phyloP scores from a whole-genome alignment of 2,329 filamentous ascomycete genomes.

The Pseudogymnoascus sp. region DNA sequence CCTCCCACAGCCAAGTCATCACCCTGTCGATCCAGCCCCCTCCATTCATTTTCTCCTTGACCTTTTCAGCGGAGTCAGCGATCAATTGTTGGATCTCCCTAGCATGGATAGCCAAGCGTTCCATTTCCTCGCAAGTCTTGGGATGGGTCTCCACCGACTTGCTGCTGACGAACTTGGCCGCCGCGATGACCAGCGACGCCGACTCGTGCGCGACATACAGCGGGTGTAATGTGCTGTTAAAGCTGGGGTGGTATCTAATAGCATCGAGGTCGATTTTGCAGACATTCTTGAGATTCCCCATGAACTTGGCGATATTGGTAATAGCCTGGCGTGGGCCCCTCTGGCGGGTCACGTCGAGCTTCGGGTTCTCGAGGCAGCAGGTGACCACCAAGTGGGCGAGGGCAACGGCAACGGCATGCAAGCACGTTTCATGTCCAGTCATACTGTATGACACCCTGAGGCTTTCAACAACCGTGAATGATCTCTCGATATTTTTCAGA shows the following conservation, averaged over 20 bases:
- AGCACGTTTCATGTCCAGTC: neutral
- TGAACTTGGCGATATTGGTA: neutral
- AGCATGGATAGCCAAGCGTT: conserved; percentile 7
- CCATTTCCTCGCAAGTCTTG: conserved; percentile 2
- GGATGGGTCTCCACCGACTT: conserved; percentile 7
- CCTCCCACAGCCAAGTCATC: conserved; percentile 3
- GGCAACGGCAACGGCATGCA: neutral
- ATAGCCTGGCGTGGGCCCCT: neutral
- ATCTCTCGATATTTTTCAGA: neutral
- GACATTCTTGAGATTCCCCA: neutral
- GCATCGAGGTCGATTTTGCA: neutral
- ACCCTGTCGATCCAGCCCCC: conserved; percentile 28
- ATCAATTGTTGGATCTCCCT: conserved; percentile 13
- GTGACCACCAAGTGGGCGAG: neutral
- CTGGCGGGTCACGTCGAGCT: neutral
- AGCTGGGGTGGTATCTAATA: neutral
- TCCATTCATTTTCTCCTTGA: conserved; percentile 23
- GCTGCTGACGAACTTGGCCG: conserved; percentile 15
- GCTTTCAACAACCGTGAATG: neutral
- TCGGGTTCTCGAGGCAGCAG: neutral
- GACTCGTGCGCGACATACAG: conserved; percentile 24
- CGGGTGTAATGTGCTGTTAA: conserved; percentile 18
- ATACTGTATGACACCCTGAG: neutral
- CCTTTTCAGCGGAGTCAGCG: conserved; percentile 11
- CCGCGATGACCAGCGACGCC: conserved; percentile 15